Evolutionary conservation across 1,284 basidiomycete species (phyloP), one percentile per base, ranked within the genome.

Genomic region (Phlebopus sp.): DNA sequence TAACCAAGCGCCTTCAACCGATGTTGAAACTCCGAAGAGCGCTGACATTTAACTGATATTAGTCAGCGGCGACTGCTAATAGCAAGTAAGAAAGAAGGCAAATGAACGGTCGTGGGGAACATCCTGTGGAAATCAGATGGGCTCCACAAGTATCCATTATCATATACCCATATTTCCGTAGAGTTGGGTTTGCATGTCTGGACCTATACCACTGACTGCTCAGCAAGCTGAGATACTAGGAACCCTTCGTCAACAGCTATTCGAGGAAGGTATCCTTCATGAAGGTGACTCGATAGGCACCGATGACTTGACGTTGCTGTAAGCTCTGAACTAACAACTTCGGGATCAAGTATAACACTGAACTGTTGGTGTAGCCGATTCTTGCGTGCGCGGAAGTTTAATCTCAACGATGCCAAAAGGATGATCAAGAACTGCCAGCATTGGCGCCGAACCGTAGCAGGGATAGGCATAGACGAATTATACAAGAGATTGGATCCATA

Each of bases 251-350:
- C 58, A 73, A 50, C 66, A 77, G 41, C 55, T 84, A 9, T 72
- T 73, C 29, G 59, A 69, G 2, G 79, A 83, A 47, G 77, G 66
- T 25, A 72, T 82, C 41, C 51, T 86, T 29, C 72, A 74, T 41
- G 76, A 82, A 17, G 81, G 77, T 0, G 81, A 85, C 56, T 74
- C 74, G n/a, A 75, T 86, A 35, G 82, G 82, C 5, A 80, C 81
- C 2, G 81, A 85, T 56, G 81, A 86, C 53, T 67, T 72, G 46
- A 84, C 82, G 6, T 62, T 86, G 10, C 60, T 81, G 84, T 83
- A 46, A 56, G 77, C 57, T 30, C 18, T 49, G 42, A 29, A 35
- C 30, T 42, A 7, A 37, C 13, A 7, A 23, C 41, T 35, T 25
- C 30, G 25, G 23, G 15, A 25, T 1, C 34, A n/a, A n/a, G n/a